A percentile compares a stretch with the other conserved stretches of the same genome.
These are phyloP conservation scores for Primulina tabacum DNA, from an alignment of 257 asterid genomes.

Conservation along the genomic window DNA sequence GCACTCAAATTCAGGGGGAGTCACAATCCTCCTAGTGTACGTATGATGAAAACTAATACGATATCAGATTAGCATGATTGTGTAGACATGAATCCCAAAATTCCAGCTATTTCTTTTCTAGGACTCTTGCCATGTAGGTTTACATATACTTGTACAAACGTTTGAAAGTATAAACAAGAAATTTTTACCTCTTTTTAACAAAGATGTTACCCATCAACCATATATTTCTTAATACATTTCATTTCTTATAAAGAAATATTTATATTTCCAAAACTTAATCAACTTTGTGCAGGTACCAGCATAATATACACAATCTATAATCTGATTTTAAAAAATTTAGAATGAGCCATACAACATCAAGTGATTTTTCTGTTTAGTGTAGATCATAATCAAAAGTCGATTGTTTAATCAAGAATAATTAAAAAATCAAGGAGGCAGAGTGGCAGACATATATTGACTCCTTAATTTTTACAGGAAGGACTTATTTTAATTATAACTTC, in stretches of 20 bases:
- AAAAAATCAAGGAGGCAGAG: background rate
- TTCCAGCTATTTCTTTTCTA: no score
- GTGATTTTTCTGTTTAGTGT: background rate
- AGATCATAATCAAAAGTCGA: background rate
- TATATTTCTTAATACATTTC: no score
- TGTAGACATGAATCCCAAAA: no score
- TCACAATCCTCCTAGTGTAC: no score
- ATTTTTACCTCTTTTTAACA: background rate
- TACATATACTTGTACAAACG: no score
- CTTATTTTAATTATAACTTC: slow-evolving; percentile 9
- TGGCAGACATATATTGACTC: background rate
- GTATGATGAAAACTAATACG: no score
- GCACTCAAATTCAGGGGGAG: no score
- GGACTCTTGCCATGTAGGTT: no score
- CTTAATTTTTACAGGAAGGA: background rate
- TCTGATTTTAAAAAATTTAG: background rate
- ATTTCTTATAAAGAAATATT: no score
- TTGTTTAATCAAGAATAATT: background rate
- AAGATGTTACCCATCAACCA: background rate
- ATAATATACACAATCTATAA: background rate
- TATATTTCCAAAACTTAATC: background rate
- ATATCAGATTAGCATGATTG: no score
- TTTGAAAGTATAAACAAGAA: no score
- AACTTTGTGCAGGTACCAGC: background rate
- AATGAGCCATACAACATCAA: background rate